Conservation (phyloP, 495 filamentous ascomycete genomes). For the Penicillium macrosclerotiorum region DNA sequence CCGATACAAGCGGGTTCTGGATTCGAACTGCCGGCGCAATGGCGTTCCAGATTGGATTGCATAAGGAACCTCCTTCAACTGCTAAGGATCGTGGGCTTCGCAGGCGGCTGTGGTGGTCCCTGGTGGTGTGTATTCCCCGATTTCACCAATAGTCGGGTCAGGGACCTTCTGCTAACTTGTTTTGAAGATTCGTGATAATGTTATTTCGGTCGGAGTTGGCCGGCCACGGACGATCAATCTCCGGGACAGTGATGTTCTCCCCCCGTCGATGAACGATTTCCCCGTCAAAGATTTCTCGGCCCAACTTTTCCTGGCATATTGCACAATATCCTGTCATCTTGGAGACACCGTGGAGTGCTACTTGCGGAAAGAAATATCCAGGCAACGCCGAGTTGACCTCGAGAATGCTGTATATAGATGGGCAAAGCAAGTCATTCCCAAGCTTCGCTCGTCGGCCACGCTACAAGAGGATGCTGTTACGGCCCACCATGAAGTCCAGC, state of each 20-base stretch:
- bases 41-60: slow-evolving; percentile 31
- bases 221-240: slow-evolving; percentile 29
- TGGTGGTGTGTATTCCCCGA: slow-evolving; percentile 24
- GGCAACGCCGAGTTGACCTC: slow-evolving; percentile 23
- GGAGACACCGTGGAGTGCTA: slow-evolving; percentile 30
- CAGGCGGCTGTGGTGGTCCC: slow-evolving; percentile 29
- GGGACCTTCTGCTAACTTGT: neutral
- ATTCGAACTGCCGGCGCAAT: slow-evolving; percentile 30
- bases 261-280: slow-evolving; percentile 28
- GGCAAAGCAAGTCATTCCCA: slow-evolving; percentile 30
- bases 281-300: slow-evolving; percentile 23
- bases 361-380: slow-evolving; percentile 24
- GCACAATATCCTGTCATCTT: slow-evolving; percentile 24
- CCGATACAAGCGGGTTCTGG: slow-evolving; percentile 32
- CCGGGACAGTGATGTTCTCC: slow-evolving; percentile 29
- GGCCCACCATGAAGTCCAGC: slow-evolving; percentile 22
- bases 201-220: slow-evolving; percentile 31
- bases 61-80: slow-evolving; percentile 25
- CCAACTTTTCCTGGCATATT: slow-evolving; percentile 26
- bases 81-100: slow-evolving; percentile 25
- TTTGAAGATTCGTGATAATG: slow-evolving; percentile 27
- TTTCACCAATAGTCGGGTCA: no score
- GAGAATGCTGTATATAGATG: slow-evolving; percentile 31
- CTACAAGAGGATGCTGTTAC: slow-evolving; percentile 19
- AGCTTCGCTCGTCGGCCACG: slow-evolving; percentile 16